Evolutionary conservation across 129 eudicot genomes (phyloP), one percentile per base, ranked within the genome.

Genomic region (Artemisia annua): DNA sequence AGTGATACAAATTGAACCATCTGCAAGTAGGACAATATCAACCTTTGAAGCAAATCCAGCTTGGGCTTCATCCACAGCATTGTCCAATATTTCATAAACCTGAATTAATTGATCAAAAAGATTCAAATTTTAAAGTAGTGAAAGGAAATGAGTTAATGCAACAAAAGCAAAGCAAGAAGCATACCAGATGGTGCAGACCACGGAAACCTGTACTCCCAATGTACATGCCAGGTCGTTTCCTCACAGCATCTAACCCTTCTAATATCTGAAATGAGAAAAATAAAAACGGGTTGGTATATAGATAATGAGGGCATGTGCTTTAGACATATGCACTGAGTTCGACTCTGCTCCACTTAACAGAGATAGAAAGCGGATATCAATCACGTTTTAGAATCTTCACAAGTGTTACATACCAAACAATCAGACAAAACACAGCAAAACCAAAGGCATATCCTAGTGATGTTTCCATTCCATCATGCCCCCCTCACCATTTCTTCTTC

Each of bases 141-240:
- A 59, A 46, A 71, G 16, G 28, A 18, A 56, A 61, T 44, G 50
- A 43, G 12, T 2, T 11, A 48, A 24, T 59, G 69, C 39, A 52
- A 72, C 11, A 62, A 51, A 15, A 44, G 74, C 7, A 66, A 62
- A 24, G 68, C 24, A 53, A 67, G 22, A 19, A 18, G 48, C 57
- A 73, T 81, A 95, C 99, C 97, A 94, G 64, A 83, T 95, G 99
- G 75, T 90, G 96, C 76, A 95, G 82, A 61, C 99, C 99, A 64
- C 97, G 99, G 72, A 83, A 82, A n/a, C 99, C 99, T 2, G 97
- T 94, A 77, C 93, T 88, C 79, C 97, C 97, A 48, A 95, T 95
- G 83, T 95, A 90, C 97, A 90, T 90, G 66, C 96, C 99, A 48
- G 99, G 99, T 75, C 97, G 79, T 83, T 90, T 88, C 75, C 99